Evolutionary conservation across 2,329 filamentous ascomycete genomes (phyloP).

Genomic region (Exophiala dermatitidis): DNA sequence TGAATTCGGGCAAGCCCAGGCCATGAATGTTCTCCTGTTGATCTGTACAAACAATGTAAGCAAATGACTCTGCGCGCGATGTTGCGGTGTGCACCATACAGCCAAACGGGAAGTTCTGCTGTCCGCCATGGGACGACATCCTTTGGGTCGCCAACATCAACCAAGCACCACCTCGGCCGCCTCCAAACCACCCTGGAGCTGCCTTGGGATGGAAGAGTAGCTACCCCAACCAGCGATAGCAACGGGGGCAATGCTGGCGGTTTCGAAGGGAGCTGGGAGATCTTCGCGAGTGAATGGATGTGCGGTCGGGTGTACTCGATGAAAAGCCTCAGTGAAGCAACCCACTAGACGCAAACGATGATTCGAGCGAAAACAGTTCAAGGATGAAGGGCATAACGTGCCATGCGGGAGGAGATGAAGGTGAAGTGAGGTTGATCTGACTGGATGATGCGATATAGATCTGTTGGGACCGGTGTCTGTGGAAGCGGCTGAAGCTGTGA

Average conservation of each 20-base stretch:
- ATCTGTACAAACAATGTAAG: conserved; percentile 18
- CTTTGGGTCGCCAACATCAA: conserved; percentile 26
- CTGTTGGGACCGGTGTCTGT: conserved; percentile 16
- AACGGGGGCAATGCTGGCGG: neutral
- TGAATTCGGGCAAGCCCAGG: conserved; percentile 24
- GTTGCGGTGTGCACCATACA: conserved; percentile 19
- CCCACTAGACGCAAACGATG: neutral
- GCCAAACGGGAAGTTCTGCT: conserved; percentile 26
- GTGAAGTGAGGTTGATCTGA: conserved; percentile 2
- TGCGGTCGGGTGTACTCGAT: neutral
- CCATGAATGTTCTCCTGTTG: conserved; percentile 25
- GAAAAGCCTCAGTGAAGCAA: neutral
- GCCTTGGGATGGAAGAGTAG: conserved; percentile 7
- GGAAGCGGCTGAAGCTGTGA: conserved; percentile 13
- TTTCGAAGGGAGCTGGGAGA: neutral
- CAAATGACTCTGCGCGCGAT: neutral
- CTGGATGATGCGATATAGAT: conserved; percentile 3
- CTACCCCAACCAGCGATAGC: neutral
- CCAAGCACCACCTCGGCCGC: conserved; percentile 11
- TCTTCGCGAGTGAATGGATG: neutral
- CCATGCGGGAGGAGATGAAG: neutral
- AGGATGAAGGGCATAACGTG: neutral
- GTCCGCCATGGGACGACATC: conserved; percentile 28
- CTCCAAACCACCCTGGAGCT: conserved; percentile 13
- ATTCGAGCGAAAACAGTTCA: neutral